These are phyloP conservation scores for Elsinoe necatrix DNA, from an alignment of 2,329 filamentous ascomycete genomes.

Conservation along the genomic window DNA sequence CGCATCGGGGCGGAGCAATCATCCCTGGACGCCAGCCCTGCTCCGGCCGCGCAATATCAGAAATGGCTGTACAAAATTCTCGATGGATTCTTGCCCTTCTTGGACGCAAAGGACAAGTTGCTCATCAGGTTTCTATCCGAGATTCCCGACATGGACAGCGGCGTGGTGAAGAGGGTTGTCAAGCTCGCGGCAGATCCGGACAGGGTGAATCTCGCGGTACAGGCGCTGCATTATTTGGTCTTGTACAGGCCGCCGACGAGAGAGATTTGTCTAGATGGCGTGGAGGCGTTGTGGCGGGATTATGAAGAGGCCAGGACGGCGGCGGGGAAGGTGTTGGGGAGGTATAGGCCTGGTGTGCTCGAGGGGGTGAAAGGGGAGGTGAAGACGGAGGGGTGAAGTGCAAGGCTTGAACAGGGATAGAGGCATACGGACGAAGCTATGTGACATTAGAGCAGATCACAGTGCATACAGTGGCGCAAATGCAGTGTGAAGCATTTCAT, in stretches of 20 bases:
- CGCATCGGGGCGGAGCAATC: constrained; percentile 44
- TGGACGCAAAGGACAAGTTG: constrained; percentile 74
- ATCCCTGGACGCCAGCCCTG: constrained; percentile 15
- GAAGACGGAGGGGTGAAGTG: constrained; percentile 2
- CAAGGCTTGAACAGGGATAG: too few species aligned
- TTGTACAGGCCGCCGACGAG: constrained; percentile 53
- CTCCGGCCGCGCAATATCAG: constrained; percentile 54
- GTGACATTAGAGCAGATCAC: too few species aligned
- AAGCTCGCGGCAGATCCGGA: constrained; percentile 56
- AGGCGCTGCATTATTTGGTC: constrained; percentile 50
- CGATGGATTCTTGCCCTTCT: constrained; percentile 79
- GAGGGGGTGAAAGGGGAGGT: constrained; percentile 21
- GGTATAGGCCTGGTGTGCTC: constrained; percentile 46
- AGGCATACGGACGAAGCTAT: too few species aligned
- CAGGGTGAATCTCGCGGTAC: constrained; percentile 50
- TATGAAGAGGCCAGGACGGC: constrained; percentile 41
- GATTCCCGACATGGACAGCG: constrained; percentile 67
- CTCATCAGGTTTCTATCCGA: constrained; percentile 87
- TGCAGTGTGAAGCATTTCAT: not conserved
- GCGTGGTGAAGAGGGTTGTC: constrained; percentile 64
- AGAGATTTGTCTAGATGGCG: constrained; percentile 48
- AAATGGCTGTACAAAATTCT: constrained; percentile 73
- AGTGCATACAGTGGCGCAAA: not conserved
- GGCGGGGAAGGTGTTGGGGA: constrained; percentile 46
- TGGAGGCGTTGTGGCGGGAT: constrained; percentile 51